A percentile compares a stretch with the other conserved stretches of the same genome.
These are phyloP conservation scores for Sclerotinia sclerotiorum DNA, from an alignment of 2,329 filamentous ascomycete genomes.

Conservation along the genomic window DNA sequence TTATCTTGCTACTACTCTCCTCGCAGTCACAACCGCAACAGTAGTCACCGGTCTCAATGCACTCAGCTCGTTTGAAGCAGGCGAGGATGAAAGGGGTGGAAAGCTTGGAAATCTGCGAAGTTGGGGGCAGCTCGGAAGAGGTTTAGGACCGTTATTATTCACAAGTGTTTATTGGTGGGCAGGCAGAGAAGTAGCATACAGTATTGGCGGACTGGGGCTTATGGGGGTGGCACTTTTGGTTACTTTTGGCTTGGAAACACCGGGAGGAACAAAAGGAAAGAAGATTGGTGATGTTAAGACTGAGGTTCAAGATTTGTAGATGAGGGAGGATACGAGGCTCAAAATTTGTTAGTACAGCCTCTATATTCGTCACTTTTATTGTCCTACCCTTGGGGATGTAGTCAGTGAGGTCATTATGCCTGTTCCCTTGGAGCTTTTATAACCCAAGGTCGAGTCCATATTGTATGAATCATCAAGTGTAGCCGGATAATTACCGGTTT, in stretches of 20 bases:
- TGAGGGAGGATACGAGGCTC: neutral
- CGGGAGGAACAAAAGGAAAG: constrained; percentile 34
- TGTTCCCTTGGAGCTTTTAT: neutral
- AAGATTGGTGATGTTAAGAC: constrained; percentile 33
- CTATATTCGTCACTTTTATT: neutral
- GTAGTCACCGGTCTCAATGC: constrained; percentile 94
- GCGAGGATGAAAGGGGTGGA: constrained; percentile 74
- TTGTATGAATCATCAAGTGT: neutral
- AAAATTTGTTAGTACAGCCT: neutral
- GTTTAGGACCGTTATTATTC: constrained; percentile 83
- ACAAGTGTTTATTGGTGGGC: constrained; percentile 99
- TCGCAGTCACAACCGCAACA: constrained; percentile 89
- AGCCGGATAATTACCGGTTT: neutral
- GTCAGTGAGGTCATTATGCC: neutral
- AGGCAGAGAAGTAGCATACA: constrained; percentile 81
- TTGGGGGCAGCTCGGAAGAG: constrained; percentile 83
- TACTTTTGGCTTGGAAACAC: constrained; percentile 64
- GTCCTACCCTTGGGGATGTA: neutral
- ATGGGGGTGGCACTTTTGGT: constrained; percentile 68
- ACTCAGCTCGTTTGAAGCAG: constrained; percentile 85
- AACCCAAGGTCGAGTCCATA: neutral
- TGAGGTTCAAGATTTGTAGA: constrained; percentile 27
- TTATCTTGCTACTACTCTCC: constrained; percentile 77
- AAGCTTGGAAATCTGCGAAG: constrained; percentile 81
- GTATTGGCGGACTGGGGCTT: constrained; percentile 77